Evolutionary conservation across 192 early-diverging fungal species (phyloP), one percentile per base, ranked within the genome.

Genomic region (Coemansia asiatica): DNA sequence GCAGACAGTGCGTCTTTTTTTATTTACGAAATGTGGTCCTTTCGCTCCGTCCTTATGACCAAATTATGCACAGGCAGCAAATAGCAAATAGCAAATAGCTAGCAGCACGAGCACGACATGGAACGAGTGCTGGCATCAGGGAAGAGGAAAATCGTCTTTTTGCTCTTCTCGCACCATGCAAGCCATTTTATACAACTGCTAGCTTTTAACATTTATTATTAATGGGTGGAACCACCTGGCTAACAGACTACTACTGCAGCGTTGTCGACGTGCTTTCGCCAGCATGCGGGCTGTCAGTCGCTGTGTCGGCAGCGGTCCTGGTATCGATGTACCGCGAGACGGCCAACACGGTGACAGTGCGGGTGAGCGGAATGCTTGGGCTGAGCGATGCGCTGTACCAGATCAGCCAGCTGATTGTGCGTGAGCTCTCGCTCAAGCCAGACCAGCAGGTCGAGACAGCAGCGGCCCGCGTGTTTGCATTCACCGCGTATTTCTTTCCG

Each of bases 191-290:
- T 55, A 29, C 8, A 55, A 1, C 27, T 23, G 9, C 8, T 55
- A 55, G 31, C 31, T 33, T 33, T 8, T 33, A 33, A 33, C 47
- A 4, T 49, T 61, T 35, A 26, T 4, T 0, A 23, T 27, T n/a
- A 53, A 65, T 65, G 66, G 48, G 31, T 15, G 57, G 50, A 15
- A 60, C 60, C 15, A 38, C 10, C 46, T 79, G 76, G 76, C 67
- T 79, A 21, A 65, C 60, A 12, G 64, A 73, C 60, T 79, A 79
- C 64, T 79, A 79, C 36, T 55, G 70, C 55, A 71, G 62, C 64
- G 49, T 73, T 12, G 63, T 70, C 40, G 76, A 79, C 36, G 76
- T 79, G 44, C 57, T 79, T n/a, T 66, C 71, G 57, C 76, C 76
- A 0, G 71, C 76, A 6, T 79, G 76, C 61, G 76, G 76, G 9